phyloP scores from a whole-genome alignment of 129 eudicot species.

The Erigeron canadensis region DNA sequence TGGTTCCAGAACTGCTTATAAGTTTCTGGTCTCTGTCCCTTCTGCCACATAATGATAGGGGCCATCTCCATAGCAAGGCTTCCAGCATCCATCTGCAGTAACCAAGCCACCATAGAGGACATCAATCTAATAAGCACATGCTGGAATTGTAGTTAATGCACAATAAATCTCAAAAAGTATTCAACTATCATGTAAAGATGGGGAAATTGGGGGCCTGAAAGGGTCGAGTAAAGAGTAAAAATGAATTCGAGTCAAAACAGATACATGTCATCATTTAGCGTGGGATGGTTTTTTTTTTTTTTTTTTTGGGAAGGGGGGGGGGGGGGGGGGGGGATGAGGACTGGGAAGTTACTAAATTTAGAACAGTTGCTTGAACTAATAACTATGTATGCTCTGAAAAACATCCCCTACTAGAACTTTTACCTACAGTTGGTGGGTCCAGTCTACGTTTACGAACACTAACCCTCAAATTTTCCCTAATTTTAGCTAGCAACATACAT shows the following conservation, averaged over 20 bases:
- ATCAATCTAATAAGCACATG: conserved; percentile 11
- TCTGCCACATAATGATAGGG: conserved; percentile 83
- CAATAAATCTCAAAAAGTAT: not conserved
- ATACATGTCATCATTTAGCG: too few relatives aligned
- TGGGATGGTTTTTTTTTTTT: too few relatives aligned
- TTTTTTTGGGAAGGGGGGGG: too few relatives aligned
- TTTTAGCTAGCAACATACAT: conserved; percentile 12
- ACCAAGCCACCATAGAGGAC: conserved; percentile 13
- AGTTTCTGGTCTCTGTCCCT: conserved; percentile 73
- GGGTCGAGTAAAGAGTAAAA: not conserved
- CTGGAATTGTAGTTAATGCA: not conserved
- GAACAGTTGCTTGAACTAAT: not conserved
- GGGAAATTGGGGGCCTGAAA: not conserved
- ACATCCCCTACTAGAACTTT: not conserved
- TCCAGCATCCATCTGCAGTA: conserved; percentile 79
- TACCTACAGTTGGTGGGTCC: not conserved
- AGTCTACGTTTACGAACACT: not conserved
- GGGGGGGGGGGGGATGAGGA: too few relatives aligned
- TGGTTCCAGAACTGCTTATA: conserved; percentile 76
- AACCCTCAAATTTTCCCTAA: not conserved
- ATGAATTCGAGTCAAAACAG: not conserved
- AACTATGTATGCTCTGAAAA: not conserved
- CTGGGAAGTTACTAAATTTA: not conserved
- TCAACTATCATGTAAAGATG: not conserved
- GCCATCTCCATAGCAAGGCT: conserved; percentile 95